Base-by-base conservation (phyloP, 2,329 filamentous ascomycete species). In the Neofusicoccum laricinum region DNA sequence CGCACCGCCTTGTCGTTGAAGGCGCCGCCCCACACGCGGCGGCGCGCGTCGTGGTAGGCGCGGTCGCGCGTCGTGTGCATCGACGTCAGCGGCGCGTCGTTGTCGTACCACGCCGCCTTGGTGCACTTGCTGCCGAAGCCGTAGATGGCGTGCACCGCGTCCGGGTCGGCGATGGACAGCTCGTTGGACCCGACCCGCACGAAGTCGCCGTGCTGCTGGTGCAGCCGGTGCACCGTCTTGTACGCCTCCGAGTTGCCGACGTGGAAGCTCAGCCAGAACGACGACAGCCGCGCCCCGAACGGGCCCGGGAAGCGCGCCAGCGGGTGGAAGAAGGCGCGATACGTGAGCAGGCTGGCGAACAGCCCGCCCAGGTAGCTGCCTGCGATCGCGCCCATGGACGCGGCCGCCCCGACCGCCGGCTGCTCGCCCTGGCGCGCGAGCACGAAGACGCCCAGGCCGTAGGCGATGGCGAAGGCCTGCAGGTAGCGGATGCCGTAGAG, bases 271-370 rank as follows among this genome's bases (percentile, higher is more conserved):
- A 58, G 48, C 40, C 41, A 64, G 19, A 61, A 61, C 10, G 48
- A 61, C 8, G 65, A 38, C 7, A 62, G 48, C 6, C 51, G 51
- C 7, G 63, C 48, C 32, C 34, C 11, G 41, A 40, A 12, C 8
- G 65, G 65, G 3, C 62, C 63, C 15, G 65, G 63, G 43, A 66
- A 65, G 36, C 72, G 69, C 19, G 32, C 70, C 15, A 80, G 69
- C 2, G 74, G 76, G 61, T 80, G 79, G 64, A 79, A 78, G 51
- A 77, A 73, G 2, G 71, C 62, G 19, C 79, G 74, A 68, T 81
- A 78, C n/a, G 76, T 62, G 11, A 73, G 34, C n/a, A 80, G 77
- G 65, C 77, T 79, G 10, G 67, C 32, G n/a, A 61, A 38, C 12
- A 75, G 53, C 6, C 70, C 67, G 25, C 55, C 65, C 30, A 63